Evolutionary conservation across 495 filamentous ascomycete genomes (phyloP), one percentile per base, ranked within the genome.

Genomic region (Xylaria flabelliformis): DNA sequence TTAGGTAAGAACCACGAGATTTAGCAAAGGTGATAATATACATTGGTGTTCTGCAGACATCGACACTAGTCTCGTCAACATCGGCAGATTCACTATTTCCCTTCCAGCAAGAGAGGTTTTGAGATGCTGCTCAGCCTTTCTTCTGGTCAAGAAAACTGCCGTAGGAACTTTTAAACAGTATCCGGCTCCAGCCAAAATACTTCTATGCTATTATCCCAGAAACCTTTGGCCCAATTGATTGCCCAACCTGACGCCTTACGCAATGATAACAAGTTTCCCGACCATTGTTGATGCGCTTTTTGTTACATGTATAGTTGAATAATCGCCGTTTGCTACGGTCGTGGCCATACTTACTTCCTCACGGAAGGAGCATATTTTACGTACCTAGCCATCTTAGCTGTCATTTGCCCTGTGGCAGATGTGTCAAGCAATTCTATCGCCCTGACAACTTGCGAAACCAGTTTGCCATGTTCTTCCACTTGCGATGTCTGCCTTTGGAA

Each of bases 361-460:
- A 42, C 19, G 46, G 42, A 21, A 63, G n/a, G 24, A 63, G n/a
- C 46, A 42, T n/a, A 29, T 26, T 32, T 48, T 59, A 4, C 19
- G 26, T 39, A 6, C 41, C 34, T 64, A 21, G 34, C 53, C 44
- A 63, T 24, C 13, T 48, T 29, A 5, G n/a, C 24, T 26, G 21
- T 6, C n/a, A 17, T 21, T 62, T 15, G 2, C 19, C 12, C 51
- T 19, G 24, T 44, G 8, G n/a, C 42, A 46, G 34, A 0, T 46
- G 5, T 15, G 36, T 46, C 32, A 8, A 46, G 70, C 77, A 74
- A 63, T 72, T 61, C 79, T 81, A 81, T 67, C 79, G 79, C 73
- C 67, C 73, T 44, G 75, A 75, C 21, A 79, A 61, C 71, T 75
- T 79, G 42, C 77, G 77, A 67, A 81, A 70, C 79, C 79, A 81